phyloP scores from a whole-genome alignment of 108 stramenopile species.

The Fistulifera pelliculosa region DNA sequence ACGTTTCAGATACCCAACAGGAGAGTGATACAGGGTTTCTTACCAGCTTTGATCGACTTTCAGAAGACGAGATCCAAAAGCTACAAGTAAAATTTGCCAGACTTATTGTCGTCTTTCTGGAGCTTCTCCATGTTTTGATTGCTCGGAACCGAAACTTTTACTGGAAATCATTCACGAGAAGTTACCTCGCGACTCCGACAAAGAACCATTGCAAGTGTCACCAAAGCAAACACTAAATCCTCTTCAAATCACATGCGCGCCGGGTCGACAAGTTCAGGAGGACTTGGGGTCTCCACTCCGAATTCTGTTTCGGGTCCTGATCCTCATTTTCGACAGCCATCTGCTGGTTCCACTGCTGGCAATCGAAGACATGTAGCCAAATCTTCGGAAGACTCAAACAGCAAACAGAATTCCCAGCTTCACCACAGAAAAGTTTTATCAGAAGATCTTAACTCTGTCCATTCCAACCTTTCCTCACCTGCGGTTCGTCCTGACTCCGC shows the following conservation, averaged over 20 bases:
- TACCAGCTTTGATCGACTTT: slow-evolving; percentile 41
- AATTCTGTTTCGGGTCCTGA: background rate
- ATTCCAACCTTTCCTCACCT: background rate
- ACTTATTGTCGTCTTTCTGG: slow-evolving; percentile 73
- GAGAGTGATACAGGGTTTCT: slow-evolving; percentile 37
- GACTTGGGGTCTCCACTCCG: background rate
- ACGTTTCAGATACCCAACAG: slow-evolving; percentile 24
- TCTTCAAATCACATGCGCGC: background rate
- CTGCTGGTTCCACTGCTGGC: background rate
- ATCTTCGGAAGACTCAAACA: background rate
- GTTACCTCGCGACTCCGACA: slow-evolving; percentile 21
- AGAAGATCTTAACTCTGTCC: background rate
- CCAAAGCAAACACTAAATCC: background rate
- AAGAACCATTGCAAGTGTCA: background rate
- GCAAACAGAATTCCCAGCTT: background rate
- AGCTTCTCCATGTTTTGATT: slow-evolving; percentile 74
- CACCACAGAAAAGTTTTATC: background rate
- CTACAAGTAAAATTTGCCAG: slow-evolving; percentile 66
- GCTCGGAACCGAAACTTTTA: slow-evolving; percentile 68
- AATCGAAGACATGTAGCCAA: background rate
- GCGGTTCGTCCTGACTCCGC: slow-evolving; percentile 62
- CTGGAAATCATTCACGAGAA: slow-evolving; percentile 56
- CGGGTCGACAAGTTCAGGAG: background rate
- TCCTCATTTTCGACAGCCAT: background rate
- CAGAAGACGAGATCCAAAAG: slow-evolving; percentile 56